phyloP scores from a whole-genome alignment of 331 rosid species.

The Malus hybrid region DNA sequence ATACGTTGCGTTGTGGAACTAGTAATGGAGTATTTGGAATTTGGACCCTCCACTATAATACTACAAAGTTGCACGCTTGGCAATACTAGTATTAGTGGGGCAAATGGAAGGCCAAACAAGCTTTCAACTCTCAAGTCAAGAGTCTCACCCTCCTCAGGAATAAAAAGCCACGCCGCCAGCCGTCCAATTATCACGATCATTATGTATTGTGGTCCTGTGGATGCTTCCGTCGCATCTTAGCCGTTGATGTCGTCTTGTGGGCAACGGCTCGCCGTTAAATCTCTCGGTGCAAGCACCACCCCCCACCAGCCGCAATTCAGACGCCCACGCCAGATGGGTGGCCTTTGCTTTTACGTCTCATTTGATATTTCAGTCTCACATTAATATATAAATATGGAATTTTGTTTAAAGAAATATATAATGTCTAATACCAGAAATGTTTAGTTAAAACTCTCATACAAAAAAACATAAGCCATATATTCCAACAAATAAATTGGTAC shows the following conservation, averaged over 20 bases:
- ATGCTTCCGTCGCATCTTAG: background rate
- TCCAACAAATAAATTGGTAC: too few species aligned
- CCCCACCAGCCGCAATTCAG: background rate
- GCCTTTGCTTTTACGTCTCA: background rate
- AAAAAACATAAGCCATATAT: too few species aligned
- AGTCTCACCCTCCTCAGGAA: background rate
- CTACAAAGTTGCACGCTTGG: slow-evolving; percentile 43
- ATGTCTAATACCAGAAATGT: too few species aligned
- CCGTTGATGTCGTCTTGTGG: background rate
- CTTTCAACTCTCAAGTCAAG: too few species aligned
- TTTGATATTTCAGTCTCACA: background rate
- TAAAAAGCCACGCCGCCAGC: background rate
- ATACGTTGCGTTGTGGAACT: background rate
- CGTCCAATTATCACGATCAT: background rate
- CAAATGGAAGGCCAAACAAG: too few species aligned
- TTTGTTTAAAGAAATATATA: too few species aligned
- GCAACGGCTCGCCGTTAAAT: background rate
- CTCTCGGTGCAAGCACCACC: background rate
- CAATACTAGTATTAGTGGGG: slow-evolving; percentile 19
- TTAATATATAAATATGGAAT: too few species aligned
- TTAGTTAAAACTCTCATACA: too few species aligned
- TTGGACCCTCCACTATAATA: background rate
- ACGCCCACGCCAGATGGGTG: background rate
- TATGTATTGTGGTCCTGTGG: background rate
- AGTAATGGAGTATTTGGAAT: background rate